Percentiles rank a stretch among this genome's conserved stretches.
phyloP scores from a whole-genome alignment of 768 basidiomycete genomes.

The Suillus americanus region DNA sequence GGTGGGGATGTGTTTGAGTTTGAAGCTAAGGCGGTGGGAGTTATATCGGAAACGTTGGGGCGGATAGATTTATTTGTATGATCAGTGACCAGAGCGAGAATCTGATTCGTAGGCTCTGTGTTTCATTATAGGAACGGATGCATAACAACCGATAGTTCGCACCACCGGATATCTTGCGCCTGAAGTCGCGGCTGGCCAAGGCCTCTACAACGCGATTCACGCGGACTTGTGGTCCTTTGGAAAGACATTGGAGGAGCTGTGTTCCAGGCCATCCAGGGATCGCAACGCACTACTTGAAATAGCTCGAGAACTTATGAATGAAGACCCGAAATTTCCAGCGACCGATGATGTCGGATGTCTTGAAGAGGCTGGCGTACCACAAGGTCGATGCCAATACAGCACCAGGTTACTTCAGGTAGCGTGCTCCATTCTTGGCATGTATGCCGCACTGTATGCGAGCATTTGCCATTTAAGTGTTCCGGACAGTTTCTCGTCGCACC shows the following conservation, averaged over 20 bases:
- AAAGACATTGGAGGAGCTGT: neutral
- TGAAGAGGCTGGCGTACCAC: neutral
- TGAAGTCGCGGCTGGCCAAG: no score
- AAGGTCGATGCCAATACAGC: neutral
- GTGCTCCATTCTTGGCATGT: neutral
- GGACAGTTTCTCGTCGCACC: neutral
- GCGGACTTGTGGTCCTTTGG: no score
- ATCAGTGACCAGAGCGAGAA: neutral
- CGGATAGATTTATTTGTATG: conserved; percentile 21
- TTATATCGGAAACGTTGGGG: conserved; percentile 30
- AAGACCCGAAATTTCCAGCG: neutral
- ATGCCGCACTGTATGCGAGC: neutral
- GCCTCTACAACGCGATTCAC: no score
- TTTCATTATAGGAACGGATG: neutral
- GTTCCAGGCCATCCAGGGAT: neutral
- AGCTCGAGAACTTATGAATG: neutral
- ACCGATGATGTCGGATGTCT: neutral
- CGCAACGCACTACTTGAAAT: neutral
- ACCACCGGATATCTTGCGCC: no score
- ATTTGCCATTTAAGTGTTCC: neutral
- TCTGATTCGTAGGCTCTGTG: neutral
- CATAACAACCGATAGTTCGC: no score
- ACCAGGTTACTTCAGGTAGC: neutral
- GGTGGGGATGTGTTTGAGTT: conserved; percentile 38
- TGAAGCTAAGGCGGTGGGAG: conserved; percentile 38